Evolutionary conservation across 2,329 filamentous ascomycete genomes (phyloP).

Genomic region (Aspergillus novoparasiticus): DNA sequence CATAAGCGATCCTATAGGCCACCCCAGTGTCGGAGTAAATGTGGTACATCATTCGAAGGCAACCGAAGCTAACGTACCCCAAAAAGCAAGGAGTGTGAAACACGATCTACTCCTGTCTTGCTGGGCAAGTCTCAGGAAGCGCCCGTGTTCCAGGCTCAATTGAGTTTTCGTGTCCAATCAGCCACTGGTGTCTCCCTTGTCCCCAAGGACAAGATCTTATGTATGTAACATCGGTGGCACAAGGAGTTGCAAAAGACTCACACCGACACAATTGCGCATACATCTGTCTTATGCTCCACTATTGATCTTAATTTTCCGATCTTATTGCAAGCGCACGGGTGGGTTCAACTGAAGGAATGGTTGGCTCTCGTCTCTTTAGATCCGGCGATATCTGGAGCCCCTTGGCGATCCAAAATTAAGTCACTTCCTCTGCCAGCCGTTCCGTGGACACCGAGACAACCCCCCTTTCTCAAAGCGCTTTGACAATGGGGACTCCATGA

Average conservation of each 20-base stretch:
- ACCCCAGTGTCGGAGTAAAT: conserved; percentile 7
- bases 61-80: conserved; percentile 10
- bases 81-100: conserved; percentile 25
- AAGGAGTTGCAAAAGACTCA: neutral
- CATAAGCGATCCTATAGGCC: neutral
- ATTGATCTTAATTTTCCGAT: neutral
- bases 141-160: conserved; percentile 9
- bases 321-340: neutral
- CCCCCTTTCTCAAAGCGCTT: neutral
- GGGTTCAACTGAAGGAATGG: neutral
- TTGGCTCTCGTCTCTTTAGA: neutral
- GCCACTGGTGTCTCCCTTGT: neutral
- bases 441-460: neutral
- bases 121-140: conserved; percentile 15
- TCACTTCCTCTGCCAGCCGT: neutral
- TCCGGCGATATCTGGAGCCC: neutral
- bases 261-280: neutral
- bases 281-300: neutral
- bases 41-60: neutral
- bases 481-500: neutral
- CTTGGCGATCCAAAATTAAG: neutral
- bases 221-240: neutral
- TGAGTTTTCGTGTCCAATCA: conserved; percentile 5
- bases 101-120: conserved; percentile 18
- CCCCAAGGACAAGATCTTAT: neutral